Evolutionary conservation across 2,329 filamentous ascomycete species (phyloP), one percentile per base, ranked within the genome.

Genomic region (Chrysosphaeria jannelii): DNA sequence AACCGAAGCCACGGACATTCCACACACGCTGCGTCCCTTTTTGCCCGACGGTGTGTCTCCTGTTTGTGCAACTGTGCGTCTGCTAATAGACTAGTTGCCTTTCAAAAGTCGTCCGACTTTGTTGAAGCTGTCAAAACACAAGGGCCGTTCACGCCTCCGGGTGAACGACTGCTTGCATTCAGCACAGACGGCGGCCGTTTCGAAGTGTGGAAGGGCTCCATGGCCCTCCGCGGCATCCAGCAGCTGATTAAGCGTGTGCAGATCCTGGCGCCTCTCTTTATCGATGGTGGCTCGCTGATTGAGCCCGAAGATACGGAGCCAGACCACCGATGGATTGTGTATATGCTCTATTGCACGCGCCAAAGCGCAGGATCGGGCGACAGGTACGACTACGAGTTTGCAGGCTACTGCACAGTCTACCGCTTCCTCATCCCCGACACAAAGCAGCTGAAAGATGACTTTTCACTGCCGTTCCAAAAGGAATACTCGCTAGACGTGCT

Each of bases 361-460:
- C 45, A 45, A 4, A 34, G 37, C 2, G 25, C 41, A 2, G 36
- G 39, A 3, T 35, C 43, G 2, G 41, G 51, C 8, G 46, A 43
- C 7, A 50, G 47, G 25, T 54, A 51, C 9, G 48, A 57, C n/a
- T 90, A 91, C 40, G 58, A 62, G 3, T 74, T 97, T 32, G 65
- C 75, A 17, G 85, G 85, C 27, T 93, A 88, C 43, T 67, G 70
- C 10, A 93, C 81, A 2, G 67, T 81, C 16, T 91, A 91, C 44
- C 65, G 75, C 23, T 81, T 78, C 47, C 90, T 70, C 52, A 90
- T 70, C 51, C 50, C 58, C 30, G n/a, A n/a, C n/a, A n/a, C n/a
- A n/a, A n/a, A n/a, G n/a, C n/a, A n/a, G n/a, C 62, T 60, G 29
- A 52, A 53, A 13, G 14, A 21, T 8, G 37, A 55, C 15, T 41